Percentiles rank a stretch among this genome's conserved stretches.
Conservation (phyloP, 306 rosid genomes). For the Elaeagnus macrophylla region DNA sequence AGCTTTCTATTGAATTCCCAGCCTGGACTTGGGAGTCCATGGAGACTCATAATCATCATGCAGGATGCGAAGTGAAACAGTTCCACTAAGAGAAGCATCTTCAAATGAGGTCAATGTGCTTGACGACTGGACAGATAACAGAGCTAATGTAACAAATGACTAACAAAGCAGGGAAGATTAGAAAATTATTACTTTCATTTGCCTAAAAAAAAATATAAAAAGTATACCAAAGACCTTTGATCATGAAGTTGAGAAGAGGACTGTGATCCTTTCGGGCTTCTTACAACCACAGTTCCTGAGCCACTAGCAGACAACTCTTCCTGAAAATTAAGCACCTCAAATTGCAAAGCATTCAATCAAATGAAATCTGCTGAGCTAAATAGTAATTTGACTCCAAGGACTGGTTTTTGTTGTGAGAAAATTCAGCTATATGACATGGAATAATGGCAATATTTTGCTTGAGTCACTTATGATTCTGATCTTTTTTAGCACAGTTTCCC, state of each 20-base stretch:
- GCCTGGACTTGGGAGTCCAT: constrained; percentile 56
- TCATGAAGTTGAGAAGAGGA: constrained; percentile 37
- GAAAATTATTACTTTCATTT: neutral
- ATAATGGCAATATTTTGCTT: too few species aligned
- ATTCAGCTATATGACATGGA: too few species aligned
- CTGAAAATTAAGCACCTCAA: constrained; percentile 42
- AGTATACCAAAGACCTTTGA: constrained; percentile 50
- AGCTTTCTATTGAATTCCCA: constrained; percentile 59
- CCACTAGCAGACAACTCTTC: constrained; percentile 67
- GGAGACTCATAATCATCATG: constrained; percentile 68
- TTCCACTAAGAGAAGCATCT: constrained; percentile 76
- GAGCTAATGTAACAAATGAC: constrained; percentile 19
- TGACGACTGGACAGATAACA: constrained; percentile 47
- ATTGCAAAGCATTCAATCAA: constrained; percentile 1
- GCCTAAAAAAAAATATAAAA: constrained; percentile 17
- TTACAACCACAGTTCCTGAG: constrained; percentile 78
- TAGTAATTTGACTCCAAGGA: too few species aligned
- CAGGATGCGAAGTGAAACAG: constrained; percentile 71
- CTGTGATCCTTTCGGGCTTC: constrained; percentile 64
- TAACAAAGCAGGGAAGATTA: constrained; percentile 10
- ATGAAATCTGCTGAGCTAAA: too few species aligned
- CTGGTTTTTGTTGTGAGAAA: too few species aligned
- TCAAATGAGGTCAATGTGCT: constrained; percentile 62
- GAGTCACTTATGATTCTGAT: too few species aligned
- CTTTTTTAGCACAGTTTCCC: too few species aligned